These are phyloP conservation scores for Mycena galopus DNA, from an alignment of 768 basidiomycete species.

Conservation along the genomic window DNA sequence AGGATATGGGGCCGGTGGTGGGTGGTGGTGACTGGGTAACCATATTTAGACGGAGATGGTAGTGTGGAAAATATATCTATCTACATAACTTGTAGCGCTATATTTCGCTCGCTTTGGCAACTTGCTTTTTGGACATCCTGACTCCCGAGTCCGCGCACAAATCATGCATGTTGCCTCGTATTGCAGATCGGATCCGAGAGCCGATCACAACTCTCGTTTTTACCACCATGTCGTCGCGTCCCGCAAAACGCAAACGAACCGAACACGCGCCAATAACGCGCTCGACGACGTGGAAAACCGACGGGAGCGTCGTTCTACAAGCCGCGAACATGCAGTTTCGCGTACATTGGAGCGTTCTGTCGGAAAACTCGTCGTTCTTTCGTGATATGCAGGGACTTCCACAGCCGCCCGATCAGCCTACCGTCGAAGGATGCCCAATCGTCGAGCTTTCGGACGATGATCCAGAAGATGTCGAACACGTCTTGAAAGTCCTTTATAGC, in stretches of 20 bases:
- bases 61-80: too few relatives aligned
- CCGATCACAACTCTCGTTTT: too few relatives aligned
- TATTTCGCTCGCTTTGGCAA: too few relatives aligned
- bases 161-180: too few relatives aligned
- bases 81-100: too few relatives aligned
- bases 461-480: background rate
- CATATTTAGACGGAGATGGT: background rate
- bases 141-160: too few relatives aligned
- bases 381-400: background rate
- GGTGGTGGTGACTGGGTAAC: slow-evolving; percentile 33
- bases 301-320: background rate
- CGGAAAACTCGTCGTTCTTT: background rate
- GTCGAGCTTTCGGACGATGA: background rate
- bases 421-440: background rate
- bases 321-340: background rate
- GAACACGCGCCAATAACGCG: background rate
- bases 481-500: background rate
- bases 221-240: background rate
- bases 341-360: background rate
- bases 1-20: slow-evolving; percentile 33
- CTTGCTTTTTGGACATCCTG: too few relatives aligned
- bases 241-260: background rate
- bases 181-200: too few relatives aligned
- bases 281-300: background rate
- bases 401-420: background rate